phyloP scores from a whole-genome alignment of 2,329 filamentous ascomycete species.

The Phoma sp. region DNA sequence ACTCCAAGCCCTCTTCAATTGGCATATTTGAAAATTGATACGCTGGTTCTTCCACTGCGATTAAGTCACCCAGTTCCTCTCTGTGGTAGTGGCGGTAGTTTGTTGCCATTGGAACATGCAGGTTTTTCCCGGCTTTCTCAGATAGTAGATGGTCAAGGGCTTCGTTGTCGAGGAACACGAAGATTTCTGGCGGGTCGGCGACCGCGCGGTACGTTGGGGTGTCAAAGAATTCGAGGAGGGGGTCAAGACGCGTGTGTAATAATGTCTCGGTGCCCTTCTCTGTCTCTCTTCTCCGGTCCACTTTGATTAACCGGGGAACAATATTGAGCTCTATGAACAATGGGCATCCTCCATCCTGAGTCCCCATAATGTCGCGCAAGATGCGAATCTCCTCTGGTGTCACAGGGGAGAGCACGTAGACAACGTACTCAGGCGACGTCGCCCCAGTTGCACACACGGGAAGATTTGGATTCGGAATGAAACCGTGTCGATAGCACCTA shows the following conservation, averaged over 20 bases:
- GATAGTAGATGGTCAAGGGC: not conserved
- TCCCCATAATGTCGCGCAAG: not conserved
- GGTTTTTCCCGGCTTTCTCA: not conserved
- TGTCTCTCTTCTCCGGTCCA: not conserved
- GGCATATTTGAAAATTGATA: not conserved
- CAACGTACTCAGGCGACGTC: not conserved
- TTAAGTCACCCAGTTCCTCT: not conserved
- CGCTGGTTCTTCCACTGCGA: not conserved
- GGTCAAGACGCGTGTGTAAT: not conserved
- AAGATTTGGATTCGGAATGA: not conserved
- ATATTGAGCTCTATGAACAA: not conserved
- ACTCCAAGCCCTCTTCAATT: not conserved
- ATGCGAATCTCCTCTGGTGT: not conserved
- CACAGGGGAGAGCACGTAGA: not conserved
- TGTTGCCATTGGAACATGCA: not conserved
- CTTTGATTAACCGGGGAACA: not conserved
- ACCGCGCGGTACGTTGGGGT: not conserved
- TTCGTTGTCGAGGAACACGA: constrained; percentile 1
- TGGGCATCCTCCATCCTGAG: not conserved
- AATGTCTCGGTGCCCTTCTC: not conserved
- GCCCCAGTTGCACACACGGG: not conserved
- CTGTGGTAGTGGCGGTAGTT: not conserved
- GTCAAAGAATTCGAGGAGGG: not conserved
- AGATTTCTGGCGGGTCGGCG: not conserved
- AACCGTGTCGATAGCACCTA: not conserved